Conservation (phyloP, 1,139 yeast species). For the Petasospora fabianii region DNA sequence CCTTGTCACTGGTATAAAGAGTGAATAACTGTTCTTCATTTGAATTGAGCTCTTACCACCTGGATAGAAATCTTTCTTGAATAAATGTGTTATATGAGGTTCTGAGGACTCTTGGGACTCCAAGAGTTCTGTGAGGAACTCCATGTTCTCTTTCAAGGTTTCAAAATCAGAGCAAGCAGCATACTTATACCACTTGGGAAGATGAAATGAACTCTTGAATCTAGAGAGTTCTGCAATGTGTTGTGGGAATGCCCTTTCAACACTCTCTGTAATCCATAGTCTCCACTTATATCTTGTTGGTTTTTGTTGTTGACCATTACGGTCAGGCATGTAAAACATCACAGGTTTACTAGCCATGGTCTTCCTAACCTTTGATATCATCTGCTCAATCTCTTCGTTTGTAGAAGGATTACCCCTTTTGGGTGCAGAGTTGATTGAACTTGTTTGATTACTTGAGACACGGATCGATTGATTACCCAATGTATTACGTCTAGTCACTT, state of each 20-base stretch:
- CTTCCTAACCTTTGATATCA: neutral
- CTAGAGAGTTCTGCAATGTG: neutral
- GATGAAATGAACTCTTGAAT: constrained; percentile 1
- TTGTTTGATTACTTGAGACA: no score
- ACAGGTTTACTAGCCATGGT: neutral
- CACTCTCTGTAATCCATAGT: constrained; percentile 1
- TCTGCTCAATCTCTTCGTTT: neutral
- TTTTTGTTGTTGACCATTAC: neutral
- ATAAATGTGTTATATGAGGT: neutral
- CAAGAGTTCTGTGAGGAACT: neutral
- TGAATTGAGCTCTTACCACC: neutral
- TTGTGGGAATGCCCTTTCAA: neutral
- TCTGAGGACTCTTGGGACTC: neutral
- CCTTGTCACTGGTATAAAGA: neutral
- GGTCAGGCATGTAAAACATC: neutral
- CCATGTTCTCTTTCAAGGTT: constrained; percentile 1
- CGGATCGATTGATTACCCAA: constrained; percentile 1
- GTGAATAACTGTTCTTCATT: neutral
- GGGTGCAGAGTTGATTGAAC: no score
- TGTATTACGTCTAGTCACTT: constrained; percentile 4
- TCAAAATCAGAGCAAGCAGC: neutral
- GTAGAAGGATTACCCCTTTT: neutral
- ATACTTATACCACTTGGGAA: neutral
- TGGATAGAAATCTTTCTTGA: constrained; percentile 1
- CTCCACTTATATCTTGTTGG: neutral